These are phyloP conservation scores for Syzygium jambos DNA, from an alignment of 345 rosid genomes.

Conservation along the genomic window DNA sequence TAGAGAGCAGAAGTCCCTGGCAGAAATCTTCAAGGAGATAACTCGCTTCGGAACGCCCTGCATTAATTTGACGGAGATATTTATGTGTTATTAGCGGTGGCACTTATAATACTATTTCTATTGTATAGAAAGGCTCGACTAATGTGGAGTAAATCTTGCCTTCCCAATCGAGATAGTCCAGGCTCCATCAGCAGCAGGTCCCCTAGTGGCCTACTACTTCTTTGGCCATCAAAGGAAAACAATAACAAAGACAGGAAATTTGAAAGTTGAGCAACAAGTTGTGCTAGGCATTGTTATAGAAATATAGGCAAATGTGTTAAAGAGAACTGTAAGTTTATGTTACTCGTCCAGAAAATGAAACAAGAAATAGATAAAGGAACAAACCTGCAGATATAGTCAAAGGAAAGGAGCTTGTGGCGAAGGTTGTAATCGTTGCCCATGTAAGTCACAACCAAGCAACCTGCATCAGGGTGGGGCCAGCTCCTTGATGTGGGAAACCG, in stretches of 20 bases:
- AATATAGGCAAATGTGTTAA: background rate
- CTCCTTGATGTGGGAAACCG: constrained; percentile 93
- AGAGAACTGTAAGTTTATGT: background rate
- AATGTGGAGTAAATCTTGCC: constrained; percentile 28
- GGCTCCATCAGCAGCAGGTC: constrained; percentile 82
- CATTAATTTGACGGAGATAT: background rate
- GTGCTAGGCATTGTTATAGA: background rate
- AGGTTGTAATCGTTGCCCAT: constrained; percentile 57
- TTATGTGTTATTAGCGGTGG: background rate
- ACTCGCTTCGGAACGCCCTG: background rate
- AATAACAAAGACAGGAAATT: background rate
- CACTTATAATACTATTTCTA: background rate
- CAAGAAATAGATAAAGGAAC: background rate
- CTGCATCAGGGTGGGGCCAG: constrained; percentile 99
- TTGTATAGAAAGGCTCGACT: background rate
- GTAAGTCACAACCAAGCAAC: constrained; percentile 78
- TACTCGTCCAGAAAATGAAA: background rate
- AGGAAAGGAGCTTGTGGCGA: constrained; percentile 54
- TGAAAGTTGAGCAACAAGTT: background rate
- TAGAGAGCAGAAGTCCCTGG: background rate
- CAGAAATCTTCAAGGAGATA: background rate
- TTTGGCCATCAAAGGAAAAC: constrained; percentile 24
- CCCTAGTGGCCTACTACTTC: constrained; percentile 39
- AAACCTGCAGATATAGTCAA: constrained; percentile 59
- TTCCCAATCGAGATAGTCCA: constrained; percentile 75